Evolutionary conservation across 305 asterid species (phyloP).

Genomic region (Rubia tinctorum): DNA sequence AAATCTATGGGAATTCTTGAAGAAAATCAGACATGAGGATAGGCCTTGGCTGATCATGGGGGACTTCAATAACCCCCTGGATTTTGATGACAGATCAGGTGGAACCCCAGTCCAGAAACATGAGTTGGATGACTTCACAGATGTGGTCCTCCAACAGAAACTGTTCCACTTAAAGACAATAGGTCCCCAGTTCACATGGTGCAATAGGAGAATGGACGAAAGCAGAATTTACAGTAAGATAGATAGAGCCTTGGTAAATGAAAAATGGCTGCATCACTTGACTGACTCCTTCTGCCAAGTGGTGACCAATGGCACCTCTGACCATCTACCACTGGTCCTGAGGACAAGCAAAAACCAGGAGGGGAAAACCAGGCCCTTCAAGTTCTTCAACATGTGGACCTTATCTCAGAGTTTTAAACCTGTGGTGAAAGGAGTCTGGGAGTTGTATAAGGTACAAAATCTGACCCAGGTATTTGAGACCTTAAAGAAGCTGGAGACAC

Average conservation of each 20-base stretch:
- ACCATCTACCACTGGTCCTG: background rate
- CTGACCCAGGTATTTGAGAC: background rate
- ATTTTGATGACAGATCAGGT: background rate
- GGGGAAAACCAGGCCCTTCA: background rate
- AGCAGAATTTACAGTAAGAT: background rate
- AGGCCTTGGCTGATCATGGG: background rate
- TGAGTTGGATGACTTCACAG: background rate
- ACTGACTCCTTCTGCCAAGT: background rate
- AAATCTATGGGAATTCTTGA: background rate
- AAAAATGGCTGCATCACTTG: background rate
- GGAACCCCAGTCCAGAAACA: background rate
- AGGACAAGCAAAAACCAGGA: background rate
- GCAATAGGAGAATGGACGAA: background rate
- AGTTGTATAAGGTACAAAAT: no score
- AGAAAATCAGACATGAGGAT: background rate
- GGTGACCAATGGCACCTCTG: background rate
- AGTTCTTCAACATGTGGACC: background rate
- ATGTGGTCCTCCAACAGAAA: fast-evolving
- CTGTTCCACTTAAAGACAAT: background rate
- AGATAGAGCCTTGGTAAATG: background rate
- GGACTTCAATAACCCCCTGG: background rate
- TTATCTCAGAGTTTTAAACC: background rate
- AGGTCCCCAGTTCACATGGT: background rate
- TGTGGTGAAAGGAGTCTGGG: background rate
- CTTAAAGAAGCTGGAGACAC: background rate